phyloP scores from a whole-genome alignment of 2,329 filamentous ascomycete genomes.

The Aspergillus sp. region DNA sequence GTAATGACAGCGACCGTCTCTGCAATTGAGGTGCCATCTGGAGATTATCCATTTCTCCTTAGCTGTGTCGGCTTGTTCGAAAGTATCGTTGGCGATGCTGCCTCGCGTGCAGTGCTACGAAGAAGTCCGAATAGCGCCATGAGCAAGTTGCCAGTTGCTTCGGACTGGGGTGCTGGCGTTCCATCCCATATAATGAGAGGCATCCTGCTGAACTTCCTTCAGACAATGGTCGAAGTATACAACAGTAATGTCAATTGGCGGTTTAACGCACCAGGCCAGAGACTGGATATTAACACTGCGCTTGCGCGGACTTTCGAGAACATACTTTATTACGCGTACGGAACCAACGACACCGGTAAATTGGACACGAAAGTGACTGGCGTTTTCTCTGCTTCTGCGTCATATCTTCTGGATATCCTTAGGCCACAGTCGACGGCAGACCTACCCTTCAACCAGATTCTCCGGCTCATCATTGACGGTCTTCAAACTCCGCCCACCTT shows the following conservation, averaged over 20 bases:
- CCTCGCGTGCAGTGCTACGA: constrained; percentile 45
- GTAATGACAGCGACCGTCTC: constrained; percentile 71
- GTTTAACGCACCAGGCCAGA: constrained; percentile 61
- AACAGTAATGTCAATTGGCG: constrained; percentile 83
- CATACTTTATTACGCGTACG: constrained; percentile 64
- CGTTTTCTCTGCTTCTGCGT: constrained; percentile 63
- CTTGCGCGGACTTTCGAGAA: constrained; percentile 64
- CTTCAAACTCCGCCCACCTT: constrained; percentile 55
- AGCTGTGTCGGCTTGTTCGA: constrained; percentile 67
- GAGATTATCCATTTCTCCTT: constrained; percentile 68
- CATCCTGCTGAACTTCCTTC: constrained; percentile 63
- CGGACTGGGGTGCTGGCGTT: constrained; percentile 57
- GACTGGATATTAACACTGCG: constrained; percentile 58
- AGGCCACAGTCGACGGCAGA: constrained; percentile 61
- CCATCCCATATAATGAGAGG: constrained; percentile 69
- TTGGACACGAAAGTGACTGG: constrained; percentile 47
- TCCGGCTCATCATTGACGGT: constrained; percentile 60
- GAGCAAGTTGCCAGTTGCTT: constrained; percentile 22
- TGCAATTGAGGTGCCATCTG: constrained; percentile 69
- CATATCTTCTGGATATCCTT: constrained; percentile 69
- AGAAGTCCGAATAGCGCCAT: constrained; percentile 27
- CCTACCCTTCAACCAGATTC: constrained; percentile 66
- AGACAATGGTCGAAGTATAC: constrained; percentile 71
- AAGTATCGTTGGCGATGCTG: constrained; percentile 65
- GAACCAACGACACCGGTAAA: constrained; percentile 56